Conservation (phyloP, 768 basidiomycete species). For the Galerina marginata region DNA sequence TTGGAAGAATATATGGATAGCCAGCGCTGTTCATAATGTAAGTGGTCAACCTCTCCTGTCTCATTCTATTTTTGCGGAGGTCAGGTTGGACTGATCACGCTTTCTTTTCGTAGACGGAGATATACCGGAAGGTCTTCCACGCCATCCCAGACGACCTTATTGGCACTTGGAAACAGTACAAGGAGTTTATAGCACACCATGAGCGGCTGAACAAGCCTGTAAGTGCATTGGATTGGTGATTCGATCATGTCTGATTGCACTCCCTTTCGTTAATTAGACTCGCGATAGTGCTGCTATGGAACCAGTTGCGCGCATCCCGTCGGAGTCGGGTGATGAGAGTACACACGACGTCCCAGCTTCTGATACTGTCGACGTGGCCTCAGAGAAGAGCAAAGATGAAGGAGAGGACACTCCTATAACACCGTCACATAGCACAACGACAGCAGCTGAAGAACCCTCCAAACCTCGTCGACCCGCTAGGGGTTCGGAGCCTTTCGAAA, state of each 20-base stretch:
- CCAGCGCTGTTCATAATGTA: slow-evolving; percentile 88
- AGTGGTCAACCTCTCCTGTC: slow-evolving; percentile 32
- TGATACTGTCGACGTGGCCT: slow-evolving; percentile 31
- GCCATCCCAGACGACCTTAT: slow-evolving; percentile 91
- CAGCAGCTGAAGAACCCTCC: slow-evolving; percentile 21
- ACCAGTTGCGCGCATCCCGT: slow-evolving; percentile 60
- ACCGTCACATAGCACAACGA: slow-evolving; percentile 20
- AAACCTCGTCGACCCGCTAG: slow-evolving; percentile 47
- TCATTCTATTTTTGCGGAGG: slow-evolving; percentile 17
- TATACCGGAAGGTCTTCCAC: slow-evolving; percentile 94
- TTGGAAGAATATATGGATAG: slow-evolving; percentile 90
- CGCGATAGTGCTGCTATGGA: slow-evolving; percentile 46
- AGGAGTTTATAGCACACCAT: slow-evolving; percentile 79
- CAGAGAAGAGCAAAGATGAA: slow-evolving; percentile 38
- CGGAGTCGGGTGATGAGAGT: slow-evolving; percentile 56
- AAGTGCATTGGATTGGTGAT: slow-evolving; percentile 26
- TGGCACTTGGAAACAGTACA: slow-evolving; percentile 95
- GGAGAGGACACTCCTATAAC: slow-evolving; percentile 33
- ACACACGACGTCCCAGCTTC: slow-evolving; percentile 30
- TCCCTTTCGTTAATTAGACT: slow-evolving; percentile 37
- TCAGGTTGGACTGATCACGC: slow-evolving; percentile 22
- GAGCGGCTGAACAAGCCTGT: slow-evolving; percentile 77
- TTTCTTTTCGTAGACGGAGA: slow-evolving; percentile 72
- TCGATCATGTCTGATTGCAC: slow-evolving; percentile 14
- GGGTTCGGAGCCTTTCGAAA: slow-evolving; percentile 75